Base-by-base conservation (phyloP, 2,329 filamentous ascomycete species). In the Hortaea werneckii region DNA sequence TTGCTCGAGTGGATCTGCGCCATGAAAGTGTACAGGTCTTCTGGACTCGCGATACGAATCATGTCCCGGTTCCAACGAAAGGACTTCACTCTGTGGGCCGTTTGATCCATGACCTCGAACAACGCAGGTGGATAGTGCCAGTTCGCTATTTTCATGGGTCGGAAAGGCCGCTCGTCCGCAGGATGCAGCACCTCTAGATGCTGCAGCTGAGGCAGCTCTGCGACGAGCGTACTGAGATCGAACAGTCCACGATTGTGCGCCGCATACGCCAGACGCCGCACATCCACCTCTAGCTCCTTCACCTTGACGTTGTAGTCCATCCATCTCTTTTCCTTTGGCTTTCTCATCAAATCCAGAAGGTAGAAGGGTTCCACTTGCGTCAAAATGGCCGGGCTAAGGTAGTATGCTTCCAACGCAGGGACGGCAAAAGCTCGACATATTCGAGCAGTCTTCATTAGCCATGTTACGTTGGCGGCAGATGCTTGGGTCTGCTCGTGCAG, bases 121-220 rank as follows among this genome's bases (percentile, higher is more conserved):
- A 95, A 65, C 5, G 75, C 68, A 5, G 72, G 63, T 8, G 83
- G 76, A 58, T 92, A 89, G 11, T 72, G 73, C 84, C 85, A 94
- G 50, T 82, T 58, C 38, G 65, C 63, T n/a, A 64, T 64, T 41
- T 69, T 72, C 28, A 70, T 67, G 5, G 81, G 68, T 34, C 83
- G 71, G 59, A 81, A 87, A 0, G 83, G 83, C 1, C 82, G 73
- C 50, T 77, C 67, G 57, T 94, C 85, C 41, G 77, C 71, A 8
- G 75, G 75, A 54, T 89, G 84, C 51, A 81, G 83, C 11, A 95
- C 73, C 47, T 87, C 78, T 29, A 95, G 65, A 41, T 82, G 75
- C 43, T 75, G 75, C 11, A 95, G 70, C 41, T 79, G 79, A 0
- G 82, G 81, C 5, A 87, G 73, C 40, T 76, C 72, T 37, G 72